Evolutionary conservation across 768 basidiomycete species (phyloP), one percentile per base, ranked within the genome.

Genomic region (Lactifluus rugatus): DNA sequence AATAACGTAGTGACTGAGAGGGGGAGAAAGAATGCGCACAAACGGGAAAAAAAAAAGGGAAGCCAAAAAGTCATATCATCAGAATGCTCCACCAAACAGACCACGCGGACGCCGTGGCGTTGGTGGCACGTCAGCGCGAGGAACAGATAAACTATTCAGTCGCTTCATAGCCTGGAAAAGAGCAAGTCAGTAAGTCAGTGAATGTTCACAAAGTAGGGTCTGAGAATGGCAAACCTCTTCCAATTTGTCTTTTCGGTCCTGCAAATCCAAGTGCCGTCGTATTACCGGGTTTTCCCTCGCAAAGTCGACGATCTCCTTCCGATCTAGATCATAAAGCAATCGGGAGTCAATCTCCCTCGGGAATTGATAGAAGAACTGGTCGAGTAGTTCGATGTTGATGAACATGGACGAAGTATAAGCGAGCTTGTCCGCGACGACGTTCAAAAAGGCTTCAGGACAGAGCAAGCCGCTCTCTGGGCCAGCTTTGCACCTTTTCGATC

Each of bases 301-400:
- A 72, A 99, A 99, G 60, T 84, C 82, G 32, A 86, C 74, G 42
- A 97, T 93, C 70, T 97, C 93, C 48, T 78, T 81, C 0, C 92
- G 84, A 69, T 96, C 87, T n/a, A 97, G 78, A 69, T 95, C 89
- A 66, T 97, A 96, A 28, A 95, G 78, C 50, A 99, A 73, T 25
- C 93, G 81, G 21, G 91, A 89, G 70, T 98, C 95, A 57, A 99
- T 97, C 73, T 97, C 95, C 32, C 95, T 84, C 61, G 96, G 95
- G 76, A 99, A 97, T 89, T 95, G 92, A 67, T 98, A 96, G 77
- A 98, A 98, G 78, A 98, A 99, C 65, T 97, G 94, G 66, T 96
- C 94, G 1, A 98, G 80, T 10, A 99, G 77, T 70, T 99, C 96
- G 58, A 99, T 96, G 73, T 93, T 96, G 78, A 99, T 96, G 71